These are phyloP conservation scores for Phytophthora uliginosa DNA, from an alignment of 352 stramenopile genomes.

Conservation along the genomic window DNA sequence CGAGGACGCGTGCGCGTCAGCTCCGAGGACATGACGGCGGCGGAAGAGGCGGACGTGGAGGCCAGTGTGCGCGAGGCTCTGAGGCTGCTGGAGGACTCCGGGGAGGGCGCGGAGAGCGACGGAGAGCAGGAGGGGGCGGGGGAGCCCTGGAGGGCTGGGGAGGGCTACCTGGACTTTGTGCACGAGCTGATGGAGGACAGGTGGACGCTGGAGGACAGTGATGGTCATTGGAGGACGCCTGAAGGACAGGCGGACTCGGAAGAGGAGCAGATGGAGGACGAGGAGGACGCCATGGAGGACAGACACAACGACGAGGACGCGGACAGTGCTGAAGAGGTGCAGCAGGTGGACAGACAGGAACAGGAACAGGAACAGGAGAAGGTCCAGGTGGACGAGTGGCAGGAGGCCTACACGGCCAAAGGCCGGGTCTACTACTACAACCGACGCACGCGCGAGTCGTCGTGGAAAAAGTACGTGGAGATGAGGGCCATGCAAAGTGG, in stretches of 20 bases:
- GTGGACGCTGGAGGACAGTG: conserved; percentile 36
- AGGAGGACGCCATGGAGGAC: not conserved
- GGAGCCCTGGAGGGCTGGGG: not conserved
- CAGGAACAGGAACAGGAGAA: conserved; percentile 25
- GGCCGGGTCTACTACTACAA: conserved; percentile 93
- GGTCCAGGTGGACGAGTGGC: conserved; percentile 67
- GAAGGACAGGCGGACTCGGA: conserved; percentile 14
- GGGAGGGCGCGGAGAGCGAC: conserved; percentile 29
- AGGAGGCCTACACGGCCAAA: conserved; percentile 87
- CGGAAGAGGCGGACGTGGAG: conserved; percentile 58
- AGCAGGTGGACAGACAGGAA: conserved; percentile 7
- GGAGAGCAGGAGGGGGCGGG: conserved; percentile 19
- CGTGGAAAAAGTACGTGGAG: conserved; percentile 76
- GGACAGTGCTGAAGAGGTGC: conserved; percentile 2
- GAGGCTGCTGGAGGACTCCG: conserved; percentile 53
- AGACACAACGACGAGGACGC: not conserved
- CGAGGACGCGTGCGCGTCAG: conserved; percentile 2
- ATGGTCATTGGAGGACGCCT: conserved; percentile 19
- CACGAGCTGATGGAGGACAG: conserved; percentile 52
- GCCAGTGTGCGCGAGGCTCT: conserved; percentile 61
- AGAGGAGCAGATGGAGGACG: conserved; percentile 21
- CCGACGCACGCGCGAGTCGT: conserved; percentile 83
- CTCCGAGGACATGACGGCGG: conserved; percentile 25
- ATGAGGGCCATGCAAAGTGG: not conserved
- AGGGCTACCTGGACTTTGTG: conserved; percentile 63